Evolutionary conservation across 352 stramenopile species (phyloP), one percentile per base, ranked within the genome.

Genomic region (Blastocystis sp.): DNA sequence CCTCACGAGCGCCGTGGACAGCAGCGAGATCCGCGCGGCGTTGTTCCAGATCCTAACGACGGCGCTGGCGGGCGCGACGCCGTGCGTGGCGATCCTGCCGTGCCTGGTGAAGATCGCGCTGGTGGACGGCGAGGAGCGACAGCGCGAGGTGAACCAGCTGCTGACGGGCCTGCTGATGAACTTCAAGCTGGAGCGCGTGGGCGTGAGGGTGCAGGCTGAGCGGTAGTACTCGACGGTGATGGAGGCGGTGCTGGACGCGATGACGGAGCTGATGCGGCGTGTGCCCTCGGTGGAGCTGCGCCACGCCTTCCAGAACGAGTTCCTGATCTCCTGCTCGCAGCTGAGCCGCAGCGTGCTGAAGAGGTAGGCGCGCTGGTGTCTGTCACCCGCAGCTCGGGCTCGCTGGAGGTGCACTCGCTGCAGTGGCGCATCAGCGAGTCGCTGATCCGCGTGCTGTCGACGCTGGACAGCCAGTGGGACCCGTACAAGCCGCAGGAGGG

Each of bases 391-490:
- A 71, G 64, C 10, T 5, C 40, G 21, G 23, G 14, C 43, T 17
- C 48, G 7, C 43, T 38, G 17, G 64, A 71, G 64, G 21, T 71
- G 23, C 64, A 43, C 43, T 5, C 23, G 10, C 23, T 81, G 28
- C 71, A 81, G 59, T 81, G 71, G 71, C 71, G 52, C 1, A 81
- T 81, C 43, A 81, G 71, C 28, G 48, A 81, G 45, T 62, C 23
- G 21, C 17, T 81, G 21, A 81, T 81, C 38, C n/a, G 52, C 28
- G 71, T 81, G 14, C 56, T 81, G 21, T 81, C 71, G 23, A 81
- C 71, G 9, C 64, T 81, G 10, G 71, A 81, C 48, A 52, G 43
- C 5, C 64, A 87, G 56, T 87, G 77, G 77, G 62, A 87, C 45
- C 77, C 77, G 11, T 87, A 77, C 21, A 45, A 77, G 52, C 77